Base-by-base conservation (phyloP, 176 grass and related monocot species). In the Leersia perrieri region DNA sequence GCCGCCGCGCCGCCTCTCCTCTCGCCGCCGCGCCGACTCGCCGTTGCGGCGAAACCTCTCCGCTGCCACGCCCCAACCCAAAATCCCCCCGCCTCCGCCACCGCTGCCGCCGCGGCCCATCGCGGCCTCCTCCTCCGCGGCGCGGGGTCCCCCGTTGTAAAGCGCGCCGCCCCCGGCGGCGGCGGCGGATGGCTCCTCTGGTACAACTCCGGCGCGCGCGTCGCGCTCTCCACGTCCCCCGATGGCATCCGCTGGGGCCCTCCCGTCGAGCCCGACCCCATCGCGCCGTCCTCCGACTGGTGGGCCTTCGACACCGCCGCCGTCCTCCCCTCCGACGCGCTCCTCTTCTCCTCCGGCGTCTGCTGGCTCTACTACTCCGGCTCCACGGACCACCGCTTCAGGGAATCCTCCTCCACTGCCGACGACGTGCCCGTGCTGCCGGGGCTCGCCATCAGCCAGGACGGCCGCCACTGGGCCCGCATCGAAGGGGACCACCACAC, bases 321-420 rank as follows among this genome's bases (percentile, higher is more conserved):
- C 25, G 85, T 91, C n/a, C 72, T 84, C 28, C 92, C 92, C 25
- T 93, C 90, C 3, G 88, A 99, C 76, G 90, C 95, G 9, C 82
- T 99, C 51, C 79, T 95, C 78, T 82, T 95, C 82, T 91, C 88
- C 31, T 87, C 83, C 42, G 86, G 88, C 9, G 90, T 95, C 0
- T 99, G 95, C 79, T 98, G 90, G 96, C 86, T 98, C 38, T 98
- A 93, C 83, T 98, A 98, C 72, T 93, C 86, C 2, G 92, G 96
- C 28, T 98, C 82, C 61, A 90, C 58, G 7, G 85, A 88, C 66
- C 84, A 84, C 44, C 79, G 88, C 66, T 18, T 98, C 41, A 63
- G 45, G 32, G n/a, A n/a, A n/a, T 70, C 75, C 31, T 42, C 84
- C 3, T 83, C 75, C 58, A 77, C 63, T 53, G 55, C 63, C 31